A percentile compares a stretch with the other conserved stretches of the same genome.
phyloP scores from a whole-genome alignment of 495 filamentous ascomycete genomes.

The Niebla homalea region DNA sequence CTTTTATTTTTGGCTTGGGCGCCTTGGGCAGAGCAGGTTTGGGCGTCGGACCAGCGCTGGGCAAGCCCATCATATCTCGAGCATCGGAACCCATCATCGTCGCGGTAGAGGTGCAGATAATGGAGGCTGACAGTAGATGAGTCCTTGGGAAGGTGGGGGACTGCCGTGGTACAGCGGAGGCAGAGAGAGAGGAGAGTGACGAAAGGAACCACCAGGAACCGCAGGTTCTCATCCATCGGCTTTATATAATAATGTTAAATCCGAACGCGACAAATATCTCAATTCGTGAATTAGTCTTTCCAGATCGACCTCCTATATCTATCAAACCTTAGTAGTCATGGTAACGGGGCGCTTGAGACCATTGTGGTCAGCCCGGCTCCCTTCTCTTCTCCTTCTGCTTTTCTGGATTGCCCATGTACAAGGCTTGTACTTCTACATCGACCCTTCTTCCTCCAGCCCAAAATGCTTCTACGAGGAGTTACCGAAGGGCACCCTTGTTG shows the following conservation, averaged over 20 bases:
- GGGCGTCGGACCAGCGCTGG: conserved; percentile 46
- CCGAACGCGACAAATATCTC: background rate
- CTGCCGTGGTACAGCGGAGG: background rate
- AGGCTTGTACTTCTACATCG: conserved; percentile 92
- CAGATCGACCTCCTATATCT: background rate
- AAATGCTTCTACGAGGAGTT: conserved; percentile 98
- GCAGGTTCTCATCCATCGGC: too few species aligned
- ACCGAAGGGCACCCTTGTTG: conserved; percentile 92
- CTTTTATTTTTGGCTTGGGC: conserved; percentile 54
- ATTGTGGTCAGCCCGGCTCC: background rate
- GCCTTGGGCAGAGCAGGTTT: conserved; percentile 58
- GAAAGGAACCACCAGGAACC: too few species aligned
- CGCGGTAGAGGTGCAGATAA: background rate
- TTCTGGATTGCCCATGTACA: conserved; percentile 21
- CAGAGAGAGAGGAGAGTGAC: background rate
- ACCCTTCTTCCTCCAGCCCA: conserved; percentile 58
- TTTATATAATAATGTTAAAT: too few species aligned
- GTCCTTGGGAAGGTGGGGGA: background rate
- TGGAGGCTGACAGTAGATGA: background rate
- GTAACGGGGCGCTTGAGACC: background rate
- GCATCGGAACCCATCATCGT: conserved; percentile 70
- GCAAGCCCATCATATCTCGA: conserved; percentile 70
- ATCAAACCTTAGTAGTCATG: conserved; percentile 1
- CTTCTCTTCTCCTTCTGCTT: background rate
- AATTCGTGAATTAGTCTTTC: background rate